Evolutionary conservation across 129 eudicot species (phyloP), one percentile per base, ranked within the genome.

Genomic region (Arctium minus): DNA sequence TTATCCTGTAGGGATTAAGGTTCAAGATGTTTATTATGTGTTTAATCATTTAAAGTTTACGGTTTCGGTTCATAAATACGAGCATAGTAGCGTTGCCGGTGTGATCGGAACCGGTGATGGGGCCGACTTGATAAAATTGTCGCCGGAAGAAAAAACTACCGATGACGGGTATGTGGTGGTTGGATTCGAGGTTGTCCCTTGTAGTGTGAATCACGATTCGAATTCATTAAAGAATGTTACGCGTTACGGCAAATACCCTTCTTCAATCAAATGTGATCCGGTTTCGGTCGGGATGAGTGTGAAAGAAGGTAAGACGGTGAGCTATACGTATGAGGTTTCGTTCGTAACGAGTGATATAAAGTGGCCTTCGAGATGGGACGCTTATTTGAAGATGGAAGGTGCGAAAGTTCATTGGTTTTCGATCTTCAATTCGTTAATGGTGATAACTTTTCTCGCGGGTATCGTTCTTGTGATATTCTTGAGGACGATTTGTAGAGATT

Each of bases 361-460:
- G 40, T 85, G 87, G 84, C 84, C 84, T 15, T 85, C 87, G 3
- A 81, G 85, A 72, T 85, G 88, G 85, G 88, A 85, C 32, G 78
- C 82, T 6, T 85, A 80, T 80, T 80, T 85, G 69, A 85, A 85
- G 38, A 80, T 85, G 85, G 85, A 85, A 85, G 88, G 88, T 80
- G 81, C 88, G 53, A 80, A 76, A 53, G 85, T 81, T 38, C 88
- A 85, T 72, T 85, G 88, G 85, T 85, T 81, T 62, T 85, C 88
- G 8, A 85, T 85, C 5, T 70, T 85, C 46, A 85, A 85, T 32
- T 81, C 88, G 2, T 76, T 85, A 5, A 85, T 85, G 88, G 88
- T 85, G 37, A 85, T 81, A 31, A 76, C 85, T 38, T 85, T 85
- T 53, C 79, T 85, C 6, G 88, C 78, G 39, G 85, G 88, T 17